A percentile compares a stretch with the other conserved stretches of the same genome.
These are phyloP conservation scores for Atkinsonella texensis DNA, from an alignment of 2,329 filamentous ascomycete genomes.

Conservation along the genomic window DNA sequence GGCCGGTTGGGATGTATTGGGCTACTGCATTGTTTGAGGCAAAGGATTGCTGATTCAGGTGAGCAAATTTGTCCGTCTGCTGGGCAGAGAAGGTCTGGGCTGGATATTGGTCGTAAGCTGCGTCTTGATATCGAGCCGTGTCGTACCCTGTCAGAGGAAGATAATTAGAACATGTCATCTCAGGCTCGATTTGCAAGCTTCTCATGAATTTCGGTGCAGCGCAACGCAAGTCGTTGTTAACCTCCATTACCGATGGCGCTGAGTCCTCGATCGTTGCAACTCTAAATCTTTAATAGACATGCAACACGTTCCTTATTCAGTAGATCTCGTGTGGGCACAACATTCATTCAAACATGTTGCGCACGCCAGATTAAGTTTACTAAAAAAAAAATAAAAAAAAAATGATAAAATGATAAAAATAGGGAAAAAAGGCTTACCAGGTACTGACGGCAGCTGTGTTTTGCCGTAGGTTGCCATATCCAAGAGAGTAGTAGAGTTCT, in stretches of 20 bases:
- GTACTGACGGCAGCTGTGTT: conserved; percentile 60
- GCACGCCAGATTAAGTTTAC: too few relatives aligned
- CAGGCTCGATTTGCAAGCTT: background rate
- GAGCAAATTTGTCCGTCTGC: conserved; percentile 36
- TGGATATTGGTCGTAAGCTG: conserved; percentile 41
- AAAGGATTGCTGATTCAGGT: conserved; percentile 45
- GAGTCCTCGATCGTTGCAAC: too few relatives aligned
- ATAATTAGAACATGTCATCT: conserved; percentile 11
- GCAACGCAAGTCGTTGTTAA: background rate
- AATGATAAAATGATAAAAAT: background rate
- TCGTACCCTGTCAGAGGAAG: conserved; percentile 38
- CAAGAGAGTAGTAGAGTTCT: conserved; percentile 40
- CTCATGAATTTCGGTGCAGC: background rate
- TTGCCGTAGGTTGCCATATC: conserved; percentile 56
- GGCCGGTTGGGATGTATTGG: conserved; percentile 49
- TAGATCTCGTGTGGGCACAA: too few relatives aligned
- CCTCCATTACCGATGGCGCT: too few relatives aligned
- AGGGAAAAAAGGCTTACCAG: conserved; percentile 53
- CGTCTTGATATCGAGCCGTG: conserved; percentile 47
- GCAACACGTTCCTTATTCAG: too few relatives aligned
- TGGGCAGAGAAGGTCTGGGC: conserved; percentile 34
- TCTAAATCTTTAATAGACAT: too few relatives aligned
- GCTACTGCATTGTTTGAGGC: conserved; percentile 50
- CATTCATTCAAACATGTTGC: too few relatives aligned
- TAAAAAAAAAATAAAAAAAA: background rate